Base-by-base conservation (phyloP, 2,329 filamentous ascomycete genomes). In the Massarina eburnea region DNA sequence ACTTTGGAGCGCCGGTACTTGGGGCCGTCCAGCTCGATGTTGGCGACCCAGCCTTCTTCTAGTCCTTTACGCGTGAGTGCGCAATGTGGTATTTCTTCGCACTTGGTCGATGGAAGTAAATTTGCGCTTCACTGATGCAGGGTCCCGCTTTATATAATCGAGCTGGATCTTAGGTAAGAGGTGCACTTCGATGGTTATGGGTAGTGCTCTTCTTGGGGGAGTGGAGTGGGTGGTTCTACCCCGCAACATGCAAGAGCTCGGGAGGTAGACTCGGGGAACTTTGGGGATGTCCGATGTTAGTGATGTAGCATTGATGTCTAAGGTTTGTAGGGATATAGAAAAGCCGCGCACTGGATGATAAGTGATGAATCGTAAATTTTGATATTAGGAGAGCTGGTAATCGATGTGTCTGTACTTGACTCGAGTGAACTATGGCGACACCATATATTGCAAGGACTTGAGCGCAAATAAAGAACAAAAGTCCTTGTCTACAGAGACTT, bases 1-100 rank as follows among this genome's bases (percentile, higher is more conserved):
- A 82, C 73, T 45, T 75, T 76, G 8, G 67, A 68, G 9, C 69
- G 64, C 17, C 68, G 55, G 35, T 66, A 66, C 19, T 59, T 49
- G 3, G 41, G 37, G 7, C 57, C 59, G 14, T 67, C 59, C 37
- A 72, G 52, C 30, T 65, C 59, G 39, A 59, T 58, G 7, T 63
- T 66, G 8, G 68, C 68, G 3, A 66, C 58, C 67, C 67, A 72
- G 29, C 68, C 69, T 57, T 72, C 68, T 17, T 61, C 37, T 1
- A 71, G 49, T 2, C 69, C 67, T 52, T 63, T 52, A n/a, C 59
- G 63, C 26, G 64, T 66, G 8, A 67, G 48, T 0, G 38, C 45
- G 42, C 68, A 70, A 26, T 26, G 24, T 7, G 24, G 7, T 26
- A 26, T 26, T 26, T 26, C 24, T 7, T 26, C 24, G 12, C 24